These are phyloP conservation scores for Castanea mollissima DNA, from an alignment of 306 rosid species.

Conservation along the genomic window DNA sequence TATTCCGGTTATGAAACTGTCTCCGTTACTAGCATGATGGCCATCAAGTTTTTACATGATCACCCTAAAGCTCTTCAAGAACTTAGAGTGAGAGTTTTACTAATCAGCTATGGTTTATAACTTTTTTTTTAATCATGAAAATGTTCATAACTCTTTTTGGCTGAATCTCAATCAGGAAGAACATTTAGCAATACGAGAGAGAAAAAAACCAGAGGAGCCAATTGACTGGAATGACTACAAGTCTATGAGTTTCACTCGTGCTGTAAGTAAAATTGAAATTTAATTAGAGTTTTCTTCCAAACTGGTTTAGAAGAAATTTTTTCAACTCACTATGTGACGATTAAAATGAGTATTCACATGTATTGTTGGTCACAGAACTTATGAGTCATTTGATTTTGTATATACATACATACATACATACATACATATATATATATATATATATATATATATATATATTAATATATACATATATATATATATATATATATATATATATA, in stretches of 20 bases:
- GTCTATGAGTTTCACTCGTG: conserved; percentile 58
- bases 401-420: fast-evolving
- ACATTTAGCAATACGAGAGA: conserved; percentile 56
- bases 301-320: no score
- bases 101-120: not conserved
- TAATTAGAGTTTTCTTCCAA: not conserved
- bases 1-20: conserved; percentile 91
- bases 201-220: conserved; percentile 43
- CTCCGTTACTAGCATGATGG: conserved; percentile 85
- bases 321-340: no score
- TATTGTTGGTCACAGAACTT: no score
- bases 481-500: no score
- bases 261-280: conserved; percentile 31
- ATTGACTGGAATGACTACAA: conserved; percentile 64
- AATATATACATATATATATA: fast-evolving
- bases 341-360: no score
- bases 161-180: conserved; percentile 46
- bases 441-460: no score
- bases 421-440: no score
- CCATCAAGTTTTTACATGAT: conserved; percentile 67
- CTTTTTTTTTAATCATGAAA: not conserved
- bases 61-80: conserved; percentile 61
- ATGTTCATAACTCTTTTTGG: not conserved
- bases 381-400: no score
- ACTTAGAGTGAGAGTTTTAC: conserved; percentile 42